Evolutionary conservation across 306 rosid species (phyloP).

Genomic region (Ammopiptanthus mongolicus): DNA sequence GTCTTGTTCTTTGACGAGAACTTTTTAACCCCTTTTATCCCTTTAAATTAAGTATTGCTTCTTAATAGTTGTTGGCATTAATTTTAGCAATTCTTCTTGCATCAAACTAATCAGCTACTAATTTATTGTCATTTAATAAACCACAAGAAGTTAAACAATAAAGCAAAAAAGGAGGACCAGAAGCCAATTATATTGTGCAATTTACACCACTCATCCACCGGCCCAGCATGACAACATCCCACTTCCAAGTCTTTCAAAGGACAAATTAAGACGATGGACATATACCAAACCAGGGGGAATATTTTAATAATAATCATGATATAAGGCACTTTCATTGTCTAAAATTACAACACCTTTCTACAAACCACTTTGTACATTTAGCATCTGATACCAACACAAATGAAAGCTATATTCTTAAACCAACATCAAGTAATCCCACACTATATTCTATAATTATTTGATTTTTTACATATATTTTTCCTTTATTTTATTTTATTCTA

Average conservation of each 20-base stretch:
- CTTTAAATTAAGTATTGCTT: too few relatives aligned
- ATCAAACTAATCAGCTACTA: too few relatives aligned
- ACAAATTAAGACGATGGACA: constrained; percentile 10
- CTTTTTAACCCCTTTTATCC: too few relatives aligned
- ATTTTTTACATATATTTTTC: not conserved
- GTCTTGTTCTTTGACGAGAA: too few relatives aligned
- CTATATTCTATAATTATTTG: constrained; percentile 15
- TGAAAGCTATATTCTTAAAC: constrained; percentile 11
- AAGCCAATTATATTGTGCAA: not conserved
- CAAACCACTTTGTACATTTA: constrained; percentile 26
- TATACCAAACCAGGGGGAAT: constrained; percentile 32
- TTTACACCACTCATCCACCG: constrained; percentile 12
- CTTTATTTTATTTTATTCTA: not conserved
- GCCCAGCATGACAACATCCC: not conserved
- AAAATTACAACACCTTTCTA: constrained; percentile 17
- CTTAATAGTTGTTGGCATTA: too few relatives aligned
- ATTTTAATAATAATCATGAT: constrained; percentile 25
- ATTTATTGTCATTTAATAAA: not conserved
- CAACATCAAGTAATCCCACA: not conserved
- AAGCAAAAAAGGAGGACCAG: not conserved
- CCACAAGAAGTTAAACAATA: not conserved
- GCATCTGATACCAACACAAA: constrained; percentile 23
- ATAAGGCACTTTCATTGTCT: constrained; percentile 18
- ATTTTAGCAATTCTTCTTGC: too few relatives aligned
- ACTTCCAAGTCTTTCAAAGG: constrained; percentile 17